phyloP scores from a whole-genome alignment of 176 grass and related monocot species.

The Dactylis glomerata region DNA sequence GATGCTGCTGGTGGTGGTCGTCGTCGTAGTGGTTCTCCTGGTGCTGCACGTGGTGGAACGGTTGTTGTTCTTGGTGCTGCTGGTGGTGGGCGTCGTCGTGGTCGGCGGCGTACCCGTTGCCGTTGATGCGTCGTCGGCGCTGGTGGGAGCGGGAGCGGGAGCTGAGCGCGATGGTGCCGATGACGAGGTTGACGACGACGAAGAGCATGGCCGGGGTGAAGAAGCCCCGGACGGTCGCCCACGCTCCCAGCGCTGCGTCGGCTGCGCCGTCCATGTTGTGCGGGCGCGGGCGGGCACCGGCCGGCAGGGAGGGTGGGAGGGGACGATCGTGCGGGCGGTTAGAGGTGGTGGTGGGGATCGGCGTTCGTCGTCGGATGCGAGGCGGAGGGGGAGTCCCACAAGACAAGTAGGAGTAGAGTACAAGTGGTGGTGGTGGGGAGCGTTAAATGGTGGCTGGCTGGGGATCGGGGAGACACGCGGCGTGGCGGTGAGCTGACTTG shows the following conservation, averaged over 20 bases:
- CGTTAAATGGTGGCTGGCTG: constrained; percentile 40
- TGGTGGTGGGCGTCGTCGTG: not conserved
- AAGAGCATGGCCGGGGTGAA: constrained; percentile 70
- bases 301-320: not conserved
- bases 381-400: not conserved
- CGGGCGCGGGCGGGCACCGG: not conserved
- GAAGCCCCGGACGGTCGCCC: constrained; percentile 45
- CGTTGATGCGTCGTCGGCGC: not conserved
- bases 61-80: not conserved
- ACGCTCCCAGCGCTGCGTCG: constrained; percentile 3
- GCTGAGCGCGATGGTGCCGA: constrained; percentile 86
- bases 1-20: not conserved
- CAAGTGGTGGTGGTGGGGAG: not conserved
- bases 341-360: not conserved
- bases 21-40: not conserved
- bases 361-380: not conserved
- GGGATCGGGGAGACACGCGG: not conserved
- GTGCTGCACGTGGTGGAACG: not conserved
- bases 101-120: not conserved
- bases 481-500: constrained; percentile 33
- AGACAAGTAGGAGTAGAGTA: not conserved
- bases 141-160: constrained; percentile 33
- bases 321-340: not conserved
- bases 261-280: constrained; percentile 15
- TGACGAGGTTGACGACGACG: constrained; percentile 84